Base-by-base conservation (phyloP, 306 rosid genomes). In the Fragaria ananassa region DNA sequence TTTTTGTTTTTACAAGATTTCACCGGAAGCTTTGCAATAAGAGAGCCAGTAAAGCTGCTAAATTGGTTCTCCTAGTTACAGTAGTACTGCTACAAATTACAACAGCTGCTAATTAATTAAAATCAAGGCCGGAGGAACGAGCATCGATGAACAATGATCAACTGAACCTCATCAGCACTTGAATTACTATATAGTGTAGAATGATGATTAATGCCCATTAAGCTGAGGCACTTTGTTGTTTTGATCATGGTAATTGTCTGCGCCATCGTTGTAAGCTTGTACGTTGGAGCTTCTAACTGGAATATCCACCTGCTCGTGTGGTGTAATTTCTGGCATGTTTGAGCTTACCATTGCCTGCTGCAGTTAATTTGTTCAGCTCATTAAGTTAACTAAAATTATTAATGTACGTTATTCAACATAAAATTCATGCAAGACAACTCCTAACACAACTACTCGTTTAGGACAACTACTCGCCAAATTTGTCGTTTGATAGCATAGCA, bases 301-400 rank as follows among this genome's bases (percentile, higher is more conserved):
- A 31, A 86, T 46, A 53, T 82, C 89, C 46, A 86, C 76, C 2
- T 90, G 92, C 8, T 85, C 85, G 74, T 82, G 89, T 78, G 81
- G 65, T 81, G 88, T 82, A 66, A 88, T 85, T 12, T 83, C 88
- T 14, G 71, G 80, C 76, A 88, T 78, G 63, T 88, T 82, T 11
- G 85, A 70, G 42, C 87, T 85, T 60, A 82, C 86, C 84, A 86
- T 80, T 29, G 82, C 82, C 44, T 85, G 91, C 74, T 87, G 88
- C 34, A 37, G n/a, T 15, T 9, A 6, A 42, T 42, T 15, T 15
- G 68, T 31, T 63, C 39, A 60, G 19, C 14, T 61, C 67, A 61
- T 61, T 27, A 61, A 23, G 35, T 27, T 60, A 25, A 11, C 7
- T 58, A 25, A 4, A 58, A 10, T 10, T 10, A 57, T 57, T 10